Evolutionary conservation across 2,329 filamentous ascomycete species (phyloP).

Genomic region (Coniochaeta sp.): DNA sequence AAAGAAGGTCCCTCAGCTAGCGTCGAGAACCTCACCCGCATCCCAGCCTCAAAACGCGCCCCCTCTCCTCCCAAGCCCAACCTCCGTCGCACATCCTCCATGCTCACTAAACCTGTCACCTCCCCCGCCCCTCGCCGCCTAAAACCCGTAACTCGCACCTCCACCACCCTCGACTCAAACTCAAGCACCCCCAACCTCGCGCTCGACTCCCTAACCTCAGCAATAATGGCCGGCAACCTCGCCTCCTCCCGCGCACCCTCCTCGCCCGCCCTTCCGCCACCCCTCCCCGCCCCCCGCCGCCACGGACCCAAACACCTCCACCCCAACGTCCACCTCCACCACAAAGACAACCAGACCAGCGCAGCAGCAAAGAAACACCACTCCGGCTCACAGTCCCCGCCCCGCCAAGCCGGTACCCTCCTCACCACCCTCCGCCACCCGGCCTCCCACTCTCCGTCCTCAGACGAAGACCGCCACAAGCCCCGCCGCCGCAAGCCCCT

Average conservation of each 20-base stretch:
- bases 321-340: conserved; percentile 9
- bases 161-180: conserved; percentile 8
- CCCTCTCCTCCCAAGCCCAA: neutral
- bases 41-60: neutral
- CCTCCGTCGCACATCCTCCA: neutral
- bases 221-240: conserved; percentile 68
- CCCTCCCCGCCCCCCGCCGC: conserved; percentile 27
- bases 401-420: conserved; percentile 35
- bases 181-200: conserved; percentile 32
- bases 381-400: conserved; percentile 25
- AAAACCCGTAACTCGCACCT: conserved; percentile 7
- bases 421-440: conserved; percentile 60
- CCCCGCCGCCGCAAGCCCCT: conserved; percentile 26
- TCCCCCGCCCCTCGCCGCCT: neutral
- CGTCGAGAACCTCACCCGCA: neutral
- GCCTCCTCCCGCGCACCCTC: conserved; percentile 37
- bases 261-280: conserved; percentile 28
- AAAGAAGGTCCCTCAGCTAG: neutral
- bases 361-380: conserved; percentile 8
- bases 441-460: conserved; percentile 42
- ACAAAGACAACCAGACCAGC: conserved; percentile 6
- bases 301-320: conserved; percentile 12
- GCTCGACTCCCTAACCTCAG: conserved; percentile 61
- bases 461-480: conserved; percentile 42
- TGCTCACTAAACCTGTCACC: neutral